Base-by-base conservation (phyloP, 2,329 filamentous ascomycete genomes). In the Diplodia scrobiculata region DNA sequence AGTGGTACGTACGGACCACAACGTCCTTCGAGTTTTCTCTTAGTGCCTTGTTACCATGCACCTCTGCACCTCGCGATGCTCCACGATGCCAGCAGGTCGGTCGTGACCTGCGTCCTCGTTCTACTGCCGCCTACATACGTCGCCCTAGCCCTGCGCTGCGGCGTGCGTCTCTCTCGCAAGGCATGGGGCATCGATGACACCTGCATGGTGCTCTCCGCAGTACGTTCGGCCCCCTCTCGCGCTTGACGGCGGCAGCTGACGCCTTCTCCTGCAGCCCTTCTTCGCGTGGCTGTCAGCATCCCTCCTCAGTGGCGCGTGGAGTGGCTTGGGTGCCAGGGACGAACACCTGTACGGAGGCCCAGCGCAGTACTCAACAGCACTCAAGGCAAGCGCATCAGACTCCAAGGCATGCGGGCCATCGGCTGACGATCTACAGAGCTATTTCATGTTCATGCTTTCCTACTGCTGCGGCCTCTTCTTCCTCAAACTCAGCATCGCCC, bases 401-500 rank as follows among this genome's bases (percentile, higher is more conserved):
- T 6, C 1, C 36, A 41, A 41, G 13, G 36, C 14, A 41, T 17
- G 36, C 36, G 36, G 13, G 36, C 36, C 36, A 41, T 5, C 5
- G 21, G 21, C 47, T 21, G 14, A 36, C n/a, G 14, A 21, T 3
- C 21, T 14, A 10, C 50, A 75, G 74, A 75, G 71, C 68, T 77
- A 76, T 69, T 77, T 76, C 67, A 70, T 77, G 66, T 78, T 75
- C 58, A 72, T 77, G 54, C 66, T 76, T 48, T 76, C 76, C 63
- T 78, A 74, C 63, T 77, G 75, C 68, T 68, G 73, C 6, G 70
- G 73, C 3, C 72, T 76, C 52, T 74, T 77, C 9, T 72, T 73
- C 9, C 71, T 75, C 66, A 78, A 78, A 66, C 68, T 77, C 10
- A 73, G 71, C 68, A 77, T 78, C 27, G 71, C 73, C 0, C 70